Evolutionary conservation across 1,139 yeast species (phyloP).

Genomic region (Zygoascus hellenicus): DNA sequence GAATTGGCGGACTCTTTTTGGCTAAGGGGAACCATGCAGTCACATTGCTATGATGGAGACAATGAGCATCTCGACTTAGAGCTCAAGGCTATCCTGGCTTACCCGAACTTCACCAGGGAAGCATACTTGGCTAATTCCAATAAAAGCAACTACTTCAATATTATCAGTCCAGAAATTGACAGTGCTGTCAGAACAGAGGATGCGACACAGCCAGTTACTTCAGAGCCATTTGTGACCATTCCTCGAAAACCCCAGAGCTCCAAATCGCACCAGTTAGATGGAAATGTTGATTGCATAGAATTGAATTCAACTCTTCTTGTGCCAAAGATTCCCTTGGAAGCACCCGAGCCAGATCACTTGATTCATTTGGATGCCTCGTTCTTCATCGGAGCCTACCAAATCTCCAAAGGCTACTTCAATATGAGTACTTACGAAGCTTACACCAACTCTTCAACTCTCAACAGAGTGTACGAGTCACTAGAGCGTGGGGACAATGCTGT

Average conservation of each 20-base stretch:
- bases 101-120: slow-evolving; percentile 22
- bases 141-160: not conserved
- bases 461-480: slow-evolving; percentile 33
- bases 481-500: slow-evolving; percentile 38
- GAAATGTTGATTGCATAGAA: slow-evolving; percentile 27
- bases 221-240: slow-evolving; percentile 7
- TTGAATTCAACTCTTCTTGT: slow-evolving; percentile 16
- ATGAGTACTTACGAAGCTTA: slow-evolving; percentile 46
- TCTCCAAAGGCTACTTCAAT: slow-evolving; percentile 46
- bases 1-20: slow-evolving; percentile 25
- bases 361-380: slow-evolving; percentile 32
- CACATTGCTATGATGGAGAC: slow-evolving; percentile 35
- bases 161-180: too few relatives aligned
- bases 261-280: slow-evolving; percentile 29
- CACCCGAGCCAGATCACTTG: slow-evolving; percentile 21
- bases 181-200: not conserved
- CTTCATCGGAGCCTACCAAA: slow-evolving; percentile 44
- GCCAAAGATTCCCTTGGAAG: slow-evolving; percentile 15
- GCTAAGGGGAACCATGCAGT: slow-evolving; percentile 37
- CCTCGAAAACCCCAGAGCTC: slow-evolving; percentile 17
- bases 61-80: slow-evolving; percentile 36
- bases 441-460: slow-evolving; percentile 42
- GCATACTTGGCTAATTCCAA: slow-evolving; percentile 5
- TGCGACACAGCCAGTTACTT: not conserved
- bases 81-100: slow-evolving; percentile 32